Evolutionary conservation across 83 land plant species (phyloP), one percentile per base, ranked within the genome.

Genomic region (Picea engelmannii): DNA sequence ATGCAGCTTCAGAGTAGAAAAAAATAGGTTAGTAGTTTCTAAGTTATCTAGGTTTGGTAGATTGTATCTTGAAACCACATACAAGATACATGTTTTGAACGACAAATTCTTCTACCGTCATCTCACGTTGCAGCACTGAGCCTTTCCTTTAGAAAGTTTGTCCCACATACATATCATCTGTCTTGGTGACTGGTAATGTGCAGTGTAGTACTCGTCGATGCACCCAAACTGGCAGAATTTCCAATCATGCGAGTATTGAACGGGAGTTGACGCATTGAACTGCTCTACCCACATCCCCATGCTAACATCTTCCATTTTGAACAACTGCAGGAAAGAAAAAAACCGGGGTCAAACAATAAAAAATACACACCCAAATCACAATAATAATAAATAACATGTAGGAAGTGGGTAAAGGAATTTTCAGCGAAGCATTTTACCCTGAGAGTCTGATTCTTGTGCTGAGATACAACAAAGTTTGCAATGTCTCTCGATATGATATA

Each of bases 201-300:
- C 95, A 16, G 92, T 94, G 59, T 49, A 84, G 70, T 94, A 94
- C 20, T 85, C 87, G 21, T 89, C 86, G 5, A 94, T 78, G 84
- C 95, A 94, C 6, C 97, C 97, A 66, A 86, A 94, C 81, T 94
- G 95, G 81, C 92, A 92, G 65, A 89, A 94, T 79, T 89, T 92
- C 85, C 83, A 81, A 71, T 86, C 82, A 82, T 94, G 97, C 0
- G 85, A 59, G 82, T 94, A 94, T 20, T 86, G 85, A 24, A 92
- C 93, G 3, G 90, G 82, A 66, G 80, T 81, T 40, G 89, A 55
- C 76, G 82, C 75, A 79, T 92, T 92, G 84, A 87, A 92, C 62
- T 94, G 81, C 83, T 91, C 96, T n/a, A 94, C 96, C 96, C 96
- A 94, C 95, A 94, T 88, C 31, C 97, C 97, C 95, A 94, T 88